Evolutionary conservation across 1,284 basidiomycete species (phyloP).

Genomic region (Sanghuangporus weigelae): DNA sequence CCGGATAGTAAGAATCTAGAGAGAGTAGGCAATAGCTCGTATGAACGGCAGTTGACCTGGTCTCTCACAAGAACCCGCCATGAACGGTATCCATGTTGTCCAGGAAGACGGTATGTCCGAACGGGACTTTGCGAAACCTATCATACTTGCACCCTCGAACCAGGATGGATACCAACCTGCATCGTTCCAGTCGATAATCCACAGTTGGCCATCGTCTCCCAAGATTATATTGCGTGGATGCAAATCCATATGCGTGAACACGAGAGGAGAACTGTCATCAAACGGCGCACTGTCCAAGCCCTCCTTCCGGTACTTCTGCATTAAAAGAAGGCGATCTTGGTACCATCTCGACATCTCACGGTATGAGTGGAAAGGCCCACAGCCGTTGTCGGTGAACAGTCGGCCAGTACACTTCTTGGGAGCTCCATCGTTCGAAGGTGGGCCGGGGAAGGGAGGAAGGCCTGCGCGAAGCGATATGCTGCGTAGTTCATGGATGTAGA

Average conservation of each 20-base stretch:
- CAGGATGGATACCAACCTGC: slow-evolving; percentile 28
- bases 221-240: slow-evolving; percentile 26
- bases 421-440: background rate
- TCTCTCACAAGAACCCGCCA: background rate
- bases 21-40: background rate
- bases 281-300: slow-evolving; percentile 12
- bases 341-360: background rate
- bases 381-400: background rate
- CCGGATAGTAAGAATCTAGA: background rate
- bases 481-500: background rate
- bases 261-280: slow-evolving; percentile 25
- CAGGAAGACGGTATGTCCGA: background rate
- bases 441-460: background rate
- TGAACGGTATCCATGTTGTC: background rate
- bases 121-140: background rate
- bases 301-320: background rate
- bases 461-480: background rate
- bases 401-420: background rate
- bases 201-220: slow-evolving; percentile 24
- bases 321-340: background rate
- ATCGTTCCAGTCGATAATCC: slow-evolving; percentile 28
- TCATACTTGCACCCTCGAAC: slow-evolving; percentile 23
- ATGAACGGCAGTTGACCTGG: background rate
- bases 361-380: background rate
- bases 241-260: slow-evolving; percentile 27